Base-by-base conservation (phyloP, 2,329 filamentous ascomycete species). In the Cladosporium sp. region DNA sequence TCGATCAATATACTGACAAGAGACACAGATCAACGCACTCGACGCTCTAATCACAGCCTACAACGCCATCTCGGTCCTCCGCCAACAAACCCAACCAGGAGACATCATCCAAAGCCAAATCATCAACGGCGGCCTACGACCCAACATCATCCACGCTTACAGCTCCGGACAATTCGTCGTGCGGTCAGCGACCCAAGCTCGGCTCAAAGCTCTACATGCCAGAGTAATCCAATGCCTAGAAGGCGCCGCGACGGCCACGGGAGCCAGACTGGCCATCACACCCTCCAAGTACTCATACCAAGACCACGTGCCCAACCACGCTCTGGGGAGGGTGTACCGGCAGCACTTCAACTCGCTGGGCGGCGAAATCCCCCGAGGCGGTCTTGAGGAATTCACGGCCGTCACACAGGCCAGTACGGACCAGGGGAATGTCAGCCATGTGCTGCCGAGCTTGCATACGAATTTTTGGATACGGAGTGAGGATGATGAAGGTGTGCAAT, bases 371-470 rank as follows among this genome's bases (percentile, higher is more conserved):
- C 62, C 67, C 0, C 53, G 54, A 1, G 66, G 67, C 9, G 70
- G 73, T 2, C 42, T 72, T 6, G 74, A 76, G 50, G 63, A 70
- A 46, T 61, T 70, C 8, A 58, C 62, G 3, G 72, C 73, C 0
- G 59, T 65, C 19, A 75, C 72, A n/a, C 72, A 69, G 57, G 78
- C 79, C 4, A 79, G 76, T 55, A 81, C 78, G 0, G 80, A 83
- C 58, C 78, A 82, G 64, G 80, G 80, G 0, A 73, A 83, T 53
- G 63, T 83, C 48, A 80, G 75, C 55, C 76, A 82, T 57, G 75
- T 70, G 1, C 72, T 82, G 68, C 80, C 79, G 33, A 78, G 75
- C 47, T 60, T 83, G 32, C 77, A 71, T 49, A 67, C 72, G 1
- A 73, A 73, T 6, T 82, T 81, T 57, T 68, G 69, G 20, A 79